phyloP scores from a whole-genome alignment of 257 asterid species.

The Salvia hispanica region DNA sequence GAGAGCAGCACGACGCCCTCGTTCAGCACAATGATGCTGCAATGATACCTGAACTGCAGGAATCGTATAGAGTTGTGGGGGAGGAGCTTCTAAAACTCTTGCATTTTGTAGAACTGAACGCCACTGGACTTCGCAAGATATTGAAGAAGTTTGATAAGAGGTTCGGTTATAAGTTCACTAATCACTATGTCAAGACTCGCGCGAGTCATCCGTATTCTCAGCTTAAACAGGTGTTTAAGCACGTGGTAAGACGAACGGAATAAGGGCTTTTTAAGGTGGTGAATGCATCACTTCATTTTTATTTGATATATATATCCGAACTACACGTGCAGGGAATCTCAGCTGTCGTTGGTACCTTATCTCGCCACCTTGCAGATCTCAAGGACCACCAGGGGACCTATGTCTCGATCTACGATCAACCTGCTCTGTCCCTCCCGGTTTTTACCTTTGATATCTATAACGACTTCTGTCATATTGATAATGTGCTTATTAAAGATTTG shows the following conservation, averaged over 20 bases:
- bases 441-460: constrained; percentile 20
- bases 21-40: constrained; percentile 51
- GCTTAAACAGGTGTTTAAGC: constrained; percentile 86
- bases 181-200: constrained; percentile 86
- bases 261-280: background rate
- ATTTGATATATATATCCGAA: constrained; percentile 23
- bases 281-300: background rate
- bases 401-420: constrained; percentile 79
- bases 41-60: constrained; percentile 55
- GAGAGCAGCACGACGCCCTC: constrained; percentile 60
- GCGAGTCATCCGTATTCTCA: constrained; percentile 94
- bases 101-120: constrained; percentile 72
- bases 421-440: constrained; percentile 71
- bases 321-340: constrained; percentile 65
- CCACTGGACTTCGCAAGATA: constrained; percentile 80
- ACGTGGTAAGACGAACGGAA: constrained; percentile 57
- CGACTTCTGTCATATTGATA: constrained; percentile 19
- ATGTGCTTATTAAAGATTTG: constrained; percentile 1
- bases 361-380: constrained; percentile 77
- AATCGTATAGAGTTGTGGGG: constrained; percentile 70
- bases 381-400: constrained; percentile 72
- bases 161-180: constrained; percentile 79
- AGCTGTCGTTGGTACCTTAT: constrained; percentile 85
- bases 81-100: constrained; percentile 72
- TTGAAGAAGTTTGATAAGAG: constrained; percentile 92